Evolutionary conservation across 371 early-diverging fungal species (phyloP).

Genomic region (Sporodiniella umbellata): DNA sequence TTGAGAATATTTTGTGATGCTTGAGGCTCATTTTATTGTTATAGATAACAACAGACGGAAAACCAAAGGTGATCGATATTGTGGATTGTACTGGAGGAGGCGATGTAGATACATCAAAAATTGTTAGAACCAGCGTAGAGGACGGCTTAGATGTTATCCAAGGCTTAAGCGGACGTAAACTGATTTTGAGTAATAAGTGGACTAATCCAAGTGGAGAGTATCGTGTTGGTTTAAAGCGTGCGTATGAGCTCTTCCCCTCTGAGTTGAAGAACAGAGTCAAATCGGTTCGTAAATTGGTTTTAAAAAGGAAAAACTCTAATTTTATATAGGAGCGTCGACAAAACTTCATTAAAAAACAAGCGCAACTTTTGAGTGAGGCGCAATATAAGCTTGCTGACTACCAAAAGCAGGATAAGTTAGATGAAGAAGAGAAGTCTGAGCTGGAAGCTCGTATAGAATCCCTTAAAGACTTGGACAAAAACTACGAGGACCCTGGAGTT

Average conservation of each 20-base stretch:
- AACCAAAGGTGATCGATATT: slow-evolving; percentile 86
- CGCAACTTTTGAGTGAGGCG: slow-evolving; percentile 58
- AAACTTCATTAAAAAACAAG: slow-evolving; percentile 63
- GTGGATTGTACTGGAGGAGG: slow-evolving; percentile 92
- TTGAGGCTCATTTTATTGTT: not conserved
- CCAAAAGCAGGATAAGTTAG: slow-evolving; percentile 25
- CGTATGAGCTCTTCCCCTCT: slow-evolving; percentile 77
- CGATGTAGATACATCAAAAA: slow-evolving; percentile 65
- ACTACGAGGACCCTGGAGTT: slow-evolving; percentile 77
- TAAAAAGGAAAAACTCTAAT: not conserved
- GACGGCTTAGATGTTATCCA: slow-evolving; percentile 47
- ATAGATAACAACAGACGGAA: slow-evolving; percentile 80
- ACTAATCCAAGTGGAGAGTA: slow-evolving; percentile 77
- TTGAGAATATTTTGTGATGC: not conserved
- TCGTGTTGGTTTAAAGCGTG: slow-evolving; percentile 79
- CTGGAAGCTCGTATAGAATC: slow-evolving; percentile 67
- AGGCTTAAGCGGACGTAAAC: slow-evolving; percentile 75
- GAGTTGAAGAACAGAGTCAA: slow-evolving; percentile 54
- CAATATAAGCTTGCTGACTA: slow-evolving; percentile 55
- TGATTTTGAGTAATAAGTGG: slow-evolving; percentile 72
- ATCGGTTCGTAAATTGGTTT: slow-evolving; percentile 42
- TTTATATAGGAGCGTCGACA: slow-evolving; percentile 58
- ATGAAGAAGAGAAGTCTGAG: slow-evolving; percentile 51
- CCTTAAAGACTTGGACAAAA: slow-evolving; percentile 59
- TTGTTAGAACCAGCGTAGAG: slow-evolving; percentile 51